phyloP scores from a whole-genome alignment of 179 eudicot genomes.

The Heliamphora pulchella region DNA sequence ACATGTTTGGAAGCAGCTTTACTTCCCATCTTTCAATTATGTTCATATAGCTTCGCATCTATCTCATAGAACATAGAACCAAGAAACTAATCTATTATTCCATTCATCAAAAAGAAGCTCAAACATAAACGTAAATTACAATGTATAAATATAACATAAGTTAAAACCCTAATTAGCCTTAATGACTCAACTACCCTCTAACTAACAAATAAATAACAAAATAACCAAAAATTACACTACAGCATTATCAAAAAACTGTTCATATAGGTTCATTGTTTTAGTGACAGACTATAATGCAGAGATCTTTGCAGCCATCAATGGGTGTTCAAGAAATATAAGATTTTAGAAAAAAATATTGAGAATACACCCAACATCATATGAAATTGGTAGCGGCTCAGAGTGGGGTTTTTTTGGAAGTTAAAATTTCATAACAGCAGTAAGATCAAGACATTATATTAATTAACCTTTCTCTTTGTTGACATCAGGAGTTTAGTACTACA shows the following conservation, averaged over 20 bases:
- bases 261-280: neutral
- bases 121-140: too few relatives aligned
- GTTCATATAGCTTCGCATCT: too few relatives aligned
- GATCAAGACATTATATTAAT: neutral
- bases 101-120: too few relatives aligned
- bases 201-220: too few relatives aligned
- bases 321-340: too few relatives aligned
- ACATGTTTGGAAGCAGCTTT: neutral
- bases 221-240: too few relatives aligned
- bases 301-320: neutral
- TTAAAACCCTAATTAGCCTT: too few relatives aligned
- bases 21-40: neutral
- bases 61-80: too few relatives aligned
- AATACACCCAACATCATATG: neutral
- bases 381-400: neutral
- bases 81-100: too few relatives aligned
- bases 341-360: neutral
- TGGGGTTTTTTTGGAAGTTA: neutral
- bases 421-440: neutral
- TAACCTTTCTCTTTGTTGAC: neutral
- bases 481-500: neutral
- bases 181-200: too few relatives aligned
- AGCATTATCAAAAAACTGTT: neutral
- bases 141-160: too few relatives aligned
- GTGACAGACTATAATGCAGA: neutral